These are phyloP conservation scores for Penicillium waksmanii DNA, from an alignment of 495 filamentous ascomycete species.

Conservation along the genomic window DNA sequence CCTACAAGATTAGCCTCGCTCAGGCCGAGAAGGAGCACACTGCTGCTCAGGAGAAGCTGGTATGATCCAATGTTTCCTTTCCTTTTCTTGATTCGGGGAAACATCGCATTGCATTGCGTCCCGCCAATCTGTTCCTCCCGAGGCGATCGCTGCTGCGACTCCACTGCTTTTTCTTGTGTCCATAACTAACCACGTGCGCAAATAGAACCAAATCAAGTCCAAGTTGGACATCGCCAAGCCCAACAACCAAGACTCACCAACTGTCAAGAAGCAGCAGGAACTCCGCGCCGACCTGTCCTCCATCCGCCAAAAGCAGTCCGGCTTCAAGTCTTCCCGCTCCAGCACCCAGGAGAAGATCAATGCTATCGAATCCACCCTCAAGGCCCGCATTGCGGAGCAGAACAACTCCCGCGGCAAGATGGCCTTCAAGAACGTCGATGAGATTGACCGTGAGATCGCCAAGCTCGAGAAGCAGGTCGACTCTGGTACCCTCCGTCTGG, in stretches of 20 bases:
- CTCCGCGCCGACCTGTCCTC: conserved; percentile 69
- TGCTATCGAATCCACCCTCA: conserved; percentile 78
- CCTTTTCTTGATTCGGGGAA: conserved; percentile 1
- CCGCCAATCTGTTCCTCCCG: neutral
- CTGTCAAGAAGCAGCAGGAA: conserved; percentile 77
- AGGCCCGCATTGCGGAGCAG: conserved; percentile 78
- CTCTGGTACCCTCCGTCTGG: conserved; percentile 84
- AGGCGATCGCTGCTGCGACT: neutral
- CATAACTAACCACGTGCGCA: conserved; percentile 3
- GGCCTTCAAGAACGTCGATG: conserved; percentile 81
- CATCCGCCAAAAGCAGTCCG: conserved; percentile 81
- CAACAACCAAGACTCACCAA: conserved; percentile 73
- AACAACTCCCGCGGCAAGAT: conserved; percentile 78
- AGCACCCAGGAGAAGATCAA: conserved; percentile 84
- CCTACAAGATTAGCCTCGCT: conserved; percentile 65
- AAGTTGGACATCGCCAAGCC: conserved; percentile 81
- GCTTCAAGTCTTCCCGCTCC: conserved; percentile 76
- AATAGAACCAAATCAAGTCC: conserved; percentile 78
- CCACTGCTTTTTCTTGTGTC: neutral
- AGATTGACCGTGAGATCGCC: conserved; percentile 80
- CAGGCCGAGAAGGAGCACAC: conserved; percentile 83
- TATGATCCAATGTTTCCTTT: conserved; percentile 52
- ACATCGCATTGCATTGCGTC: neutral
- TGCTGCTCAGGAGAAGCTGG: conserved; percentile 72
- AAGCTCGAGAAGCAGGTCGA: conserved; percentile 82